Base-by-base conservation (phyloP, 495 filamentous ascomycete genomes). In the Trichoderma reesei region DNA sequence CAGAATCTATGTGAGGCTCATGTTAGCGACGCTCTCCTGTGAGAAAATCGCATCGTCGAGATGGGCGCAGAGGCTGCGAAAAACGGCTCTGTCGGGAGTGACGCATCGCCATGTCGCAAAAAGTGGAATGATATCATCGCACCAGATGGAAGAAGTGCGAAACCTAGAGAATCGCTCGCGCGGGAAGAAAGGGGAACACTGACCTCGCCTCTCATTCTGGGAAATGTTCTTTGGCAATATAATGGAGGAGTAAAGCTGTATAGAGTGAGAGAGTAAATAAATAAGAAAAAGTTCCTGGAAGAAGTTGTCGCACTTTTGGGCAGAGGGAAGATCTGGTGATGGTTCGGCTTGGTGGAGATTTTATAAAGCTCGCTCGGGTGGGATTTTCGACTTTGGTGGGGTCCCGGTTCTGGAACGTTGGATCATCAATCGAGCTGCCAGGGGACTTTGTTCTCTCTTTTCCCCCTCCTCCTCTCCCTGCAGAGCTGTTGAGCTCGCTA, bases 1-100 rank as follows among this genome's bases (percentile, higher is more conserved):
- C 72, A 88, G 86, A 74, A 96, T 83, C 90, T 96, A 63, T 59
- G 37, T 18, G 5, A 46, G 20, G 0, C 5, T 56, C 41, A 37
- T 36, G 41, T 48, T 42, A 62, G 38, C 37, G 31, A 33, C 1
- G 42, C 1, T 3, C 34, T 4, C 5, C 3, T 20, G 20, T 31
- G 36, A 16, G 3, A 51, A 33, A 46, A 42, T 33, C 18, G 46
- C 26, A 5, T 36, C 13, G 61, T n/a, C 41, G n/a, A 2, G 38
- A 4, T 31, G 59, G 34, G 8, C 10, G 33, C 33, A 26, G 20
- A 60, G 20, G 56, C 8, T 39, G 18, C n/a, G n/a, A n/a, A n/a
- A n/a, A n/a, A 26, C 46, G 6, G 46, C 46, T 51, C n/a, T n/a
- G n/a, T n/a, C n/a, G 46, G 8, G 10, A 14, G n/a, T 37, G 41